Percentiles rank a stretch among this genome's conserved stretches.
phyloP scores from a whole-genome alignment of 1,139 yeast genomes.

The Saccharomyces pastorianus region DNA sequence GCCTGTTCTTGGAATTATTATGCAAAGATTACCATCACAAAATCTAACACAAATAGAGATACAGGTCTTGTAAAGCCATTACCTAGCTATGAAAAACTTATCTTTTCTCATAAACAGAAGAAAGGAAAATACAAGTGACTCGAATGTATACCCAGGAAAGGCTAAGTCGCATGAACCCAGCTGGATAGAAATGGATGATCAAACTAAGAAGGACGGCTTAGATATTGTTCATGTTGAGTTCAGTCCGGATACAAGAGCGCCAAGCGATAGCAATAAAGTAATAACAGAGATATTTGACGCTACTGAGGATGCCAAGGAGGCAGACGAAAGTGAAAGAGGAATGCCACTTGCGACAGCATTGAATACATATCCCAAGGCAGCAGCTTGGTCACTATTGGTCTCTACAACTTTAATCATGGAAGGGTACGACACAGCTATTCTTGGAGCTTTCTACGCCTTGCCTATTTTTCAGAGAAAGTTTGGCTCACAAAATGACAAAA shows the following conservation, averaged over 20 bases:
- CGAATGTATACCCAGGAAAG: neutral
- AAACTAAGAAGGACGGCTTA: neutral
- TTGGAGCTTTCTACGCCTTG: conserved; percentile 27
- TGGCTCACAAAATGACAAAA: neutral
- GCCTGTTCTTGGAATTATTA: neutral
- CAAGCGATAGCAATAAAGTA: neutral
- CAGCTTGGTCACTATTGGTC: conserved; percentile 36
- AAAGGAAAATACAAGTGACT: neutral
- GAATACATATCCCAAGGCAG: conserved; percentile 22
- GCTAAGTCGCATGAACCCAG: neutral
- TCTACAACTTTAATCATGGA: conserved; percentile 33
- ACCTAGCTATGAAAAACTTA: neutral
- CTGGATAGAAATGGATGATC: neutral
- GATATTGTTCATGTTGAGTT: neutral
- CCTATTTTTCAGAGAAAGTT: neutral
- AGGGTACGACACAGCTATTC: conserved; percentile 23
- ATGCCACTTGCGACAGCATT: neutral
- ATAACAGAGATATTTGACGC: neutral
- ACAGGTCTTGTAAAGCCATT: neutral
- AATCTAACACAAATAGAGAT: neutral
- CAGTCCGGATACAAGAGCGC: neutral
- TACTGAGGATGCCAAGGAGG: neutral
- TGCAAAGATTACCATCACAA: neutral
- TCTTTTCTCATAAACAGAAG: neutral
- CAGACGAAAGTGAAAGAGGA: neutral